Percentiles rank a stretch among this genome's conserved stretches.
Evolutionary conservation across 331 rosid species (phyloP).

Genomic region (Saraca asoca): DNA sequence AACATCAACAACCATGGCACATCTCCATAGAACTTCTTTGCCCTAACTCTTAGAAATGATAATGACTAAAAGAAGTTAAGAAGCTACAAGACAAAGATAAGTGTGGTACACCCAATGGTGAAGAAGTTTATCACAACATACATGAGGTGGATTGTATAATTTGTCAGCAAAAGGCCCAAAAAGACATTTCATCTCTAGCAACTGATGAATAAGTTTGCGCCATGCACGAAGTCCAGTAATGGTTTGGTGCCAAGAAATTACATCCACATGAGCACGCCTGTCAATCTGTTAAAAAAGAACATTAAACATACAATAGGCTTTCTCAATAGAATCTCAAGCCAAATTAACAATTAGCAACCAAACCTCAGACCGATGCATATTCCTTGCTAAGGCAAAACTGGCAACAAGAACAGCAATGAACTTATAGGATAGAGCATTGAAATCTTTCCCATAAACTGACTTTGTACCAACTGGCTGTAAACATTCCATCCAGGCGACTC

Average conservation of each 20-base stretch:
- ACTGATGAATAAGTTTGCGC: constrained; percentile 83
- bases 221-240: constrained; percentile 79
- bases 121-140: constrained; percentile 50
- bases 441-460: constrained; percentile 93
- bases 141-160: constrained; percentile 69
- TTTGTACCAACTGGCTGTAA: constrained; percentile 93
- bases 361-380: constrained; percentile 98
- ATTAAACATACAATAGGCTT: constrained; percentile 34
- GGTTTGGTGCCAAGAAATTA: constrained; percentile 58
- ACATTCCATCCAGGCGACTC: constrained; percentile 99
- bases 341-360: constrained; percentile 36
- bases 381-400: constrained; percentile 94
- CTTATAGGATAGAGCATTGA: constrained; percentile 84
- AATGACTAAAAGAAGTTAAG: constrained; percentile 29
- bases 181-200: constrained; percentile 85
- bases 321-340: constrained; percentile 35
- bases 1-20: constrained; percentile 9
- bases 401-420: constrained; percentile 95
- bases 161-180: constrained; percentile 80
- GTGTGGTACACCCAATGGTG: constrained; percentile 15
- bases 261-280: constrained; percentile 76
- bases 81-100: constrained; percentile 33
- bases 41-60: constrained; percentile 9
- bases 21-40: constrained; percentile 19
- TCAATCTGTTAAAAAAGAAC: constrained; percentile 68